Evolutionary conservation across 2,329 filamentous ascomycete species (phyloP).

Genomic region (Colletotrichum sp.): DNA sequence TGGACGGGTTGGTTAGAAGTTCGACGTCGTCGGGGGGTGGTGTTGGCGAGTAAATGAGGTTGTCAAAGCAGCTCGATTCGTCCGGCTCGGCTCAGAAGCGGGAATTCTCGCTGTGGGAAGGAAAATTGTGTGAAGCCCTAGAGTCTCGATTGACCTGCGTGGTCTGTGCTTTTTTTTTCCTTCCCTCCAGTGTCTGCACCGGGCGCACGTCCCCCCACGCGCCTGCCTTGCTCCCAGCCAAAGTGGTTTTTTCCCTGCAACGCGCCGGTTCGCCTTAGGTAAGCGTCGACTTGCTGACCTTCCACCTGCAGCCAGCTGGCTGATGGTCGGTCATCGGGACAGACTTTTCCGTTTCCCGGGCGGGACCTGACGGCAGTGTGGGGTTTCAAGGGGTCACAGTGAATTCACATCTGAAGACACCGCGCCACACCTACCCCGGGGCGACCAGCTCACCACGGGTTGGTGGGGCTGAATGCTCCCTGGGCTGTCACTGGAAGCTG

Average conservation of each 20-base stretch:
- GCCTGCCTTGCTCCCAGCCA: background rate
- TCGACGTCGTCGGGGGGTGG: constrained; percentile 35
- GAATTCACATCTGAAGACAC: background rate
- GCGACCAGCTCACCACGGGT: background rate
- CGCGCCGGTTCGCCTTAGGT: background rate
- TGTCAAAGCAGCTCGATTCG: constrained; percentile 10
- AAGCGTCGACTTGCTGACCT: background rate
- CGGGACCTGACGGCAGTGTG: background rate
- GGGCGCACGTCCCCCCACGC: background rate
- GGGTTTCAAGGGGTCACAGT: background rate
- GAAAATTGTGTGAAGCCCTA: constrained; percentile 8
- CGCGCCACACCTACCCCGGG: background rate
- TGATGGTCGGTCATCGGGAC: background rate
- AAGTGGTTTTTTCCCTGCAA: background rate
- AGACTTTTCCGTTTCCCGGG: background rate
- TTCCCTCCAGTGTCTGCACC: background rate
- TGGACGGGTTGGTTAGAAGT: constrained; percentile 38
- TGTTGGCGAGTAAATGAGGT: constrained; percentile 15
- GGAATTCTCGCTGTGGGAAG: background rate
- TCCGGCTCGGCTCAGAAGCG: background rate
- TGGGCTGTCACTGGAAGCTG: background rate
- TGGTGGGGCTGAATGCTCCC: background rate
- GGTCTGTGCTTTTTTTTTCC: constrained; percentile 15
- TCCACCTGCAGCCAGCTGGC: background rate
- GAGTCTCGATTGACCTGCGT: background rate